Percentiles rank a stretch among this genome's conserved stretches.
Evolutionary conservation across 1,139 yeast genomes (phyloP).

Genomic region (Kazachstania sp.): DNA sequence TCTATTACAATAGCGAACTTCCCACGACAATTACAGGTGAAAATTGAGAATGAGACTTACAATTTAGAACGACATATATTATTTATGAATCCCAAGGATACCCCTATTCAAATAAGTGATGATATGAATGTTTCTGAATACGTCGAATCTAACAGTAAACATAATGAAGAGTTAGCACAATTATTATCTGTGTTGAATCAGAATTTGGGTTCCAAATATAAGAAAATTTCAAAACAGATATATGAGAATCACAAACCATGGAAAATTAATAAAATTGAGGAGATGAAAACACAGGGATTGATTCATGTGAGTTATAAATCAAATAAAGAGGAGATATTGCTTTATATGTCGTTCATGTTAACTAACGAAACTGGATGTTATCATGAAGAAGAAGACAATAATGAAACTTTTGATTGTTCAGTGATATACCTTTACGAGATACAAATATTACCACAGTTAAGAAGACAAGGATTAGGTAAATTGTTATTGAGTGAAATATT

Average conservation of each 20-base stretch:
- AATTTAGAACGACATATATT: neutral
- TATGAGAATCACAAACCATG: conserved; percentile 20
- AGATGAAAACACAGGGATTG: conserved; percentile 24
- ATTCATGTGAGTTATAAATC: conserved; percentile 20
- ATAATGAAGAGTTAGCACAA: neutral
- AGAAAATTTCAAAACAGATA: conserved; percentile 10
- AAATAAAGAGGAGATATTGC: conserved; percentile 5
- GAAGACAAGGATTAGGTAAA: conserved; percentile 17
- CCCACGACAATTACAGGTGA: neutral
- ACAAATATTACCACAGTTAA: conserved; percentile 15
- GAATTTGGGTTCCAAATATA: conserved; percentile 22
- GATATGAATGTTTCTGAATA: neutral
- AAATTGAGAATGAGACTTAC: neutral
- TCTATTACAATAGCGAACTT: neutral
- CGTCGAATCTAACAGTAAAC: neutral
- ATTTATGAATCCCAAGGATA: neutral
- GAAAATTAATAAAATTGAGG: conserved; percentile 21
- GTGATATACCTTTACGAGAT: conserved; percentile 28
- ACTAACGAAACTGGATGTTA: conserved; percentile 14
- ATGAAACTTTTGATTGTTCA: neutral
- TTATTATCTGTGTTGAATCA: conserved; percentile 16
- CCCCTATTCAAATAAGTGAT: neutral
- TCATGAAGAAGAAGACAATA: conserved; percentile 2
- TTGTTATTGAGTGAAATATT: conserved; percentile 9
- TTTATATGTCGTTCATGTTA: conserved; percentile 20